Percentiles rank a stretch among this genome's conserved stretches.
Conservation (phyloP, 2,329 filamentous ascomycete genomes). For the Cercospora berteroae region DNA sequence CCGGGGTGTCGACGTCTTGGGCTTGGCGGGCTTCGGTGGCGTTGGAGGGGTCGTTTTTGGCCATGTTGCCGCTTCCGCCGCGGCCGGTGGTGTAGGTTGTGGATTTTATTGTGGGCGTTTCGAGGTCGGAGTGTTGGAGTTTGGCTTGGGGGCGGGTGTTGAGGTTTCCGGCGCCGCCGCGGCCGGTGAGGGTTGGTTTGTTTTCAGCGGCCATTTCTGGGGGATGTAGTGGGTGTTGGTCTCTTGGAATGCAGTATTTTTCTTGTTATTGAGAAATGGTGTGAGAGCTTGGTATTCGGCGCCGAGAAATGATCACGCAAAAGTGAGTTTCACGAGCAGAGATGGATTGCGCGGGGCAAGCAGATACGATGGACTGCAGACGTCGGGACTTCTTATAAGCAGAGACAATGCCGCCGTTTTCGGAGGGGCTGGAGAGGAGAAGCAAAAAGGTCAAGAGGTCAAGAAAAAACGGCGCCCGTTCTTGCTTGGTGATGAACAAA, state of each 20-base stretch:
- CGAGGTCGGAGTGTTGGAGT: conserved; percentile 58
- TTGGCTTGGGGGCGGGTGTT: conserved; percentile 40
- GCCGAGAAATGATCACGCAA: neutral
- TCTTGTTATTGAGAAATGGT: too few relatives aligned
- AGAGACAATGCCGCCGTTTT: neutral
- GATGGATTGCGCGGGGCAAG: neutral
- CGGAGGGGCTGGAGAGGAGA: neutral
- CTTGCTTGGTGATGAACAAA: neutral
- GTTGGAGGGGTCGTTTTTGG: conserved; percentile 62
- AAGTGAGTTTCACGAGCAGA: neutral
- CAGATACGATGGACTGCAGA: neutral
- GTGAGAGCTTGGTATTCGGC: neutral
- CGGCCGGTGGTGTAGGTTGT: conserved; percentile 86
- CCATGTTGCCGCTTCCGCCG: conserved; percentile 87
- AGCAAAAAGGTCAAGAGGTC: neutral
- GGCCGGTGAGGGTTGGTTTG: conserved; percentile 51
- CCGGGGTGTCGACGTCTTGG: conserved; percentile 72
- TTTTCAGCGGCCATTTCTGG: conserved; percentile 2
- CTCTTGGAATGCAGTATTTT: too few relatives aligned
- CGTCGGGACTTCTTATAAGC: neutral
- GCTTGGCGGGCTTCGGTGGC: conserved; percentile 68
- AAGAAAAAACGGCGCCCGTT: neutral
- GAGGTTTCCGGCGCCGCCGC: conserved; percentile 67
- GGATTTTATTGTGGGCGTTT: conserved; percentile 79
- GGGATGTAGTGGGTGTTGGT: neutral